Evolutionary conservation across 805 yeast species (phyloP).

Genomic region (Saccharomycopsis fibuligera): DNA sequence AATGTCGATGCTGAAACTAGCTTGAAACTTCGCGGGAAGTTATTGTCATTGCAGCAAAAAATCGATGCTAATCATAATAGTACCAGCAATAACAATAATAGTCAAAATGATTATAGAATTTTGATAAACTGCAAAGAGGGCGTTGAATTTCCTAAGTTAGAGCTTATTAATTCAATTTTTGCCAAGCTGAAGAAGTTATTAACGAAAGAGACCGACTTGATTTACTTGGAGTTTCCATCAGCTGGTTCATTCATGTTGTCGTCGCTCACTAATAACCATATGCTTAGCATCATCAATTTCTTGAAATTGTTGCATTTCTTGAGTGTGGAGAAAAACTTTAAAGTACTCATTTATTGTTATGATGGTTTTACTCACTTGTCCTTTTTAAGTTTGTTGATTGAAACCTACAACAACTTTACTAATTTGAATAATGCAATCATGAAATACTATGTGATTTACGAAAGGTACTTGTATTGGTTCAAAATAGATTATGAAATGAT

Average conservation of each 20-base stretch:
- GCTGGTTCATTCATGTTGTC: constrained; percentile 80
- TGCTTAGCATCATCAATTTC: constrained; percentile 58
- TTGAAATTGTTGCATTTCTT: constrained; percentile 59
- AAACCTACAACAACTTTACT: constrained; percentile 58
- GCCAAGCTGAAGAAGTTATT: constrained; percentile 12
- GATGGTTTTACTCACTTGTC: constrained; percentile 95
- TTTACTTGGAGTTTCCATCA: constrained; percentile 52
- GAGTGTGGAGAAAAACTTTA: constrained; percentile 28
- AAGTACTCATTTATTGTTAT: constrained; percentile 62
- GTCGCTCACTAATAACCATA: constrained; percentile 55
- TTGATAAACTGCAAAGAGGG: constrained; percentile 21
- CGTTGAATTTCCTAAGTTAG: constrained; percentile 19
- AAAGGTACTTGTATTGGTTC: constrained; percentile 83
- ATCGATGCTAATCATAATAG: constrained; percentile 12
- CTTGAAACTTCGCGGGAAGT: constrained; percentile 9
- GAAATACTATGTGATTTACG: constrained; percentile 54
- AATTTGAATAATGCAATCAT: constrained; percentile 58
- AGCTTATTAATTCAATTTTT: constrained; percentile 13
- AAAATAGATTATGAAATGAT: constrained; percentile 67
- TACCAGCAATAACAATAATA: background rate
- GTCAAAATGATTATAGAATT: constrained; percentile 13
- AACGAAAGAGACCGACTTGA: constrained; percentile 15
- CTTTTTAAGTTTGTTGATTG: constrained; percentile 58
- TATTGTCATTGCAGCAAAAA: constrained; percentile 13
- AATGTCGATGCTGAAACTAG: background rate